Percentiles rank a stretch among this genome's conserved stretches.
phyloP scores from a whole-genome alignment of 2,329 filamentous ascomycete genomes.

The Macrophomina tecta region DNA sequence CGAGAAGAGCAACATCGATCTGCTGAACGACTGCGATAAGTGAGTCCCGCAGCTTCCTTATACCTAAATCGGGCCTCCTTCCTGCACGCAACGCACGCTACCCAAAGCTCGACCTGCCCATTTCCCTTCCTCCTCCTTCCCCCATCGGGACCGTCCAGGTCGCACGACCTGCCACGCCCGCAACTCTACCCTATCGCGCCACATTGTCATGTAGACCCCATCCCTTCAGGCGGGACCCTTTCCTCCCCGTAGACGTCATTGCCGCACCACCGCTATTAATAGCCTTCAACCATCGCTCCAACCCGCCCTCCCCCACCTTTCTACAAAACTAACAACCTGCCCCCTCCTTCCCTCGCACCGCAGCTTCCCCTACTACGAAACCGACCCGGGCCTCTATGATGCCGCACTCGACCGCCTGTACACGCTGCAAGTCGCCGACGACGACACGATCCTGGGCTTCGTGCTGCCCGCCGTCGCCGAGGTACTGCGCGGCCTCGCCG shows the following conservation, averaged over 20 bases:
- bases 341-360: background rate
- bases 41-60: constrained; percentile 34
- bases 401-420: constrained; percentile 62
- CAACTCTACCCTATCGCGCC: background rate
- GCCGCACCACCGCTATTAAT: constrained; percentile 2
- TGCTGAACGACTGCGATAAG: constrained; percentile 64
- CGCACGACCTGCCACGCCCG: background rate
- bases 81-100: constrained; percentile 18
- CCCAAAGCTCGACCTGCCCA: constrained; percentile 7
- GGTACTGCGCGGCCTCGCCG: constrained; percentile 60
- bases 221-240: background rate
- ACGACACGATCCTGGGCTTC: constrained; percentile 66
- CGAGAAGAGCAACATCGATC: constrained; percentile 58
- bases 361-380: constrained; percentile 79
- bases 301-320: background rate
- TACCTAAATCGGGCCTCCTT: constrained; percentile 6
- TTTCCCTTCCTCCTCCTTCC: background rate
- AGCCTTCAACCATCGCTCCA: background rate
- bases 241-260: background rate
- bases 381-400: constrained; percentile 62
- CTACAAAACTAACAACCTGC: background rate
- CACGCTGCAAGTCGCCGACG: constrained; percentile 69
- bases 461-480: constrained; percentile 67
- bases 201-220: too few species aligned
- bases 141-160: background rate